phyloP scores from a whole-genome alignment of 2,329 filamentous ascomycete species.

The Fusarium albidum region DNA sequence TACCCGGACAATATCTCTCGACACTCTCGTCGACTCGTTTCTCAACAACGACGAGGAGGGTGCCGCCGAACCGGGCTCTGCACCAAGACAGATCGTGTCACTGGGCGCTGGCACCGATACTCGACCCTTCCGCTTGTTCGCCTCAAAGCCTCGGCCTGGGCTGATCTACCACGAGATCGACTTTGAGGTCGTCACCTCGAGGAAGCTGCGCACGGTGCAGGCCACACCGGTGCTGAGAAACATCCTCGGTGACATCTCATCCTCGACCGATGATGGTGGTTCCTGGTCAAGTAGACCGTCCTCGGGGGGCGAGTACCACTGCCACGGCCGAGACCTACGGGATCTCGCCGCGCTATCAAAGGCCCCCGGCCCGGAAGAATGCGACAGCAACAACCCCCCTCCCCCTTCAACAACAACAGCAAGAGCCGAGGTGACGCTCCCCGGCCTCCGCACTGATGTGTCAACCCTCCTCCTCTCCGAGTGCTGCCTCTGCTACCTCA shows the following conservation, averaged over 20 bases:
- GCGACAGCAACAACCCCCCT: slow-evolving; percentile 3
- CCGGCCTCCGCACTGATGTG: slow-evolving; percentile 60
- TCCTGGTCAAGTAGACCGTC: slow-evolving; percentile 56
- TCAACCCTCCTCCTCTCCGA: slow-evolving; percentile 92
- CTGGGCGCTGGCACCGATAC: slow-evolving; percentile 96
- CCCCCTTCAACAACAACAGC: neutral
- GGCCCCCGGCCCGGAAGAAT: neutral
- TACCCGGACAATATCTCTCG: slow-evolving; percentile 83
- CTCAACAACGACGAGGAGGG: slow-evolving; percentile 55
- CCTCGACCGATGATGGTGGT: slow-evolving; percentile 40
- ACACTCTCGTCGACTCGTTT: slow-evolving; percentile 78
- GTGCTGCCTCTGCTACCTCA: slow-evolving; percentile 93
- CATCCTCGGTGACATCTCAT: slow-evolving; percentile 48
- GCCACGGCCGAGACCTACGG: slow-evolving; percentile 76
- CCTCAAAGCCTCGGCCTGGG: slow-evolving; percentile 46
- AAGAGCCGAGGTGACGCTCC: slow-evolving; percentile 30
- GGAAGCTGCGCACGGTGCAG: slow-evolving; percentile 67
- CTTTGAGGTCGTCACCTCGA: slow-evolving; percentile 76
- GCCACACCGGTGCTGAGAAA: slow-evolving; percentile 53
- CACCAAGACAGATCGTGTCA: slow-evolving; percentile 80
- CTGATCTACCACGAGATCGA: slow-evolving; percentile 93
- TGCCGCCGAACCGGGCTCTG: slow-evolving; percentile 28
- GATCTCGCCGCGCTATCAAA: slow-evolving; percentile 5
- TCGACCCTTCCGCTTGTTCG: slow-evolving; percentile 78
- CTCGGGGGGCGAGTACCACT: slow-evolving; percentile 56